These are phyloP conservation scores for Olyra latifolia DNA, from an alignment of 176 grass and related monocot genomes.

Conservation along the genomic window DNA sequence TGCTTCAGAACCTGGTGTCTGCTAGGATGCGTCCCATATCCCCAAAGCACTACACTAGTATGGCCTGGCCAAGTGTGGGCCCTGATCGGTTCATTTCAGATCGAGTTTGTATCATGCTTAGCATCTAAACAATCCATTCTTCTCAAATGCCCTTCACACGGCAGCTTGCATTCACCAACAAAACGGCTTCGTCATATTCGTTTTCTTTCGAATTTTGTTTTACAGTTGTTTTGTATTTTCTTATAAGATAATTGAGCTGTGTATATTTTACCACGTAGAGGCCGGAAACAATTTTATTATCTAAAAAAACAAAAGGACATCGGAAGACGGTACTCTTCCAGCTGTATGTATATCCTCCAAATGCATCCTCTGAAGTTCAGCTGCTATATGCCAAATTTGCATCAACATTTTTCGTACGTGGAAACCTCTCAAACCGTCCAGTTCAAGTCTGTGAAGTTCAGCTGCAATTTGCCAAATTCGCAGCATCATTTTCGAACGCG, in stretches of 20 bases:
- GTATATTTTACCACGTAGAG: too few relatives aligned
- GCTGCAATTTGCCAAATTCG: not conserved
- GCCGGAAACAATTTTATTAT: too few relatives aligned
- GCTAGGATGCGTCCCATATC: not conserved
- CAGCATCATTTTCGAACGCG: not conserved
- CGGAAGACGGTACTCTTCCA: constrained; percentile 10
- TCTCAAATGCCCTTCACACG: not conserved
- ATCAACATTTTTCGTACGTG: not conserved
- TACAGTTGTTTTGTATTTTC: too few relatives aligned
- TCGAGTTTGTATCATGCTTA: not conserved
- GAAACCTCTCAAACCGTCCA: not conserved
- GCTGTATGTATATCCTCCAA: not conserved
- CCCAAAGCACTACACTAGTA: not conserved
- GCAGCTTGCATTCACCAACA: not conserved
- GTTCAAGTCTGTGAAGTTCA: not conserved
- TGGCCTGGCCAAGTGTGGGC: not conserved
- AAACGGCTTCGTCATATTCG: too few relatives aligned
- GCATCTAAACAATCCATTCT: not conserved
- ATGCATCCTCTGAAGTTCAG: not conserved
- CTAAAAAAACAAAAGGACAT: too few relatives aligned
- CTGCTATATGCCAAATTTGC: not conserved
- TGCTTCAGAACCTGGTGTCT: not conserved
- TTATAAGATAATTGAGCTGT: too few relatives aligned
- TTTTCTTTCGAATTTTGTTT: too few relatives aligned
- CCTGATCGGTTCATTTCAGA: not conserved